Base-by-base conservation (phyloP, 148 eudicot species). In the Persicaria maculosa region DNA sequence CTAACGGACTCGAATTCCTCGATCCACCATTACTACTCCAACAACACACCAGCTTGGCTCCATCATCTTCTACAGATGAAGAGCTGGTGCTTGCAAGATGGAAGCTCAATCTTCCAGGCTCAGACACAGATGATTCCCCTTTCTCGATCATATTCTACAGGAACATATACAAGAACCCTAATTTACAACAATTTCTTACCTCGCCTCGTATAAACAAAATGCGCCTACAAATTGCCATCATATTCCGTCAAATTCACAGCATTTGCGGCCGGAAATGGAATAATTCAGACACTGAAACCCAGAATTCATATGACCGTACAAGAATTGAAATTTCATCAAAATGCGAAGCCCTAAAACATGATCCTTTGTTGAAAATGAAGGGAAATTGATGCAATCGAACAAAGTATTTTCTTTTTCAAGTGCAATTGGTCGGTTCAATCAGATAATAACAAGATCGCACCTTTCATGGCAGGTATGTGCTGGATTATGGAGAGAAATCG, bases 1-100 rank as follows among this genome's bases (percentile, higher is more conserved):
- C 54, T 59, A 79, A 25, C 5, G 86, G 82, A 81, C 97, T 87
- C 25, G 97, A 83, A 72, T 87, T 91, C 78, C 91, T 84, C 22
- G 91, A 85, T 46, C 91, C 83, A 68, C 85, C 47, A 46, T 80
- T 83, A 31, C 67, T 59, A 40, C 14, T 59, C 72, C 90, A 85
- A 74, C 78, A 86, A 74, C 85, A 76, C 67, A 55, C 77, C 73
- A 77, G 75, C 80, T 81, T 89, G 72, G 71, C 70, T 79, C 72
- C 74, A 64, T 73, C 90, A 77, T 78, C 89, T 16, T 83, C 84
- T 44, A 62, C 81, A 46, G 74, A 70, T 31, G 71, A 78, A 22
- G 54, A 16, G 40, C 75, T 76, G 53, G 68, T 62, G 68, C 75
- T 79, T 58, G 77, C 79, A 16, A 81, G 79, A 0, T 50, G 72